Percentiles rank a stretch among this genome's conserved stretches.
Evolutionary conservation across 75 land plant genomes (phyloP).

Genomic region (Pinus tabuliformis): DNA sequence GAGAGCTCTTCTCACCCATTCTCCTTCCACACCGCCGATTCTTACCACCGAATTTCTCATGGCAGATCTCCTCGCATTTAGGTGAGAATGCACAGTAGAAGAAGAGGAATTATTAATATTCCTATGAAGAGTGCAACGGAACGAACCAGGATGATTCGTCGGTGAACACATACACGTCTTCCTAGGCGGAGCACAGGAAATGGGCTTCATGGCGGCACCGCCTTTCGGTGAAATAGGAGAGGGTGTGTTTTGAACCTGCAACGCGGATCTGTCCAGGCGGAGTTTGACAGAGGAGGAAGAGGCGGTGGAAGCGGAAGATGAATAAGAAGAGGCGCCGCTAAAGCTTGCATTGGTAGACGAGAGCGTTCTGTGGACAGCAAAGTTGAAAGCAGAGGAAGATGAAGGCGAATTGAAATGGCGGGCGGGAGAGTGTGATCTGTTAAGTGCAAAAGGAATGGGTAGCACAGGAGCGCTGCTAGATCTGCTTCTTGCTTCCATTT

Average conservation of each 20-base stretch:
- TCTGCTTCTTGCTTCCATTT: too few relatives aligned
- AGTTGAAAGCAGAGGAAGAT: too few relatives aligned
- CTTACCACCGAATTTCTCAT: slow-evolving; percentile 15
- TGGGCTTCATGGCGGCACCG: not conserved
- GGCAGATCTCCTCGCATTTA: slow-evolving; percentile 7
- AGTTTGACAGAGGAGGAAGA: too few relatives aligned
- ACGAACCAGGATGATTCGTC: not conserved
- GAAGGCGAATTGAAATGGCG: too few relatives aligned
- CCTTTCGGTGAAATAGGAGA: not conserved
- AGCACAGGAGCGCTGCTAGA: too few relatives aligned
- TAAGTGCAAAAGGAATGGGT: too few relatives aligned
- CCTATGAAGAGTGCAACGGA: not conserved
- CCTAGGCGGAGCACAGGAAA: not conserved
- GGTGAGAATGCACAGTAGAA: not conserved
- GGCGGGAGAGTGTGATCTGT: too few relatives aligned
- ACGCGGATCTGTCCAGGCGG: not conserved
- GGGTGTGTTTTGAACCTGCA: not conserved
- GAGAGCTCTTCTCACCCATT: slow-evolving; percentile 12
- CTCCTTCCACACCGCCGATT: slow-evolving; percentile 16
- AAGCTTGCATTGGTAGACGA: too few relatives aligned
- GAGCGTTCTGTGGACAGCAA: too few relatives aligned
- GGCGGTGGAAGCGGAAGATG: too few relatives aligned
- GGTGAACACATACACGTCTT: slow-evolving; percentile 2
- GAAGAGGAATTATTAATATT: not conserved
- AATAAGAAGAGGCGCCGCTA: too few relatives aligned